phyloP scores from a whole-genome alignment of 2,329 filamentous ascomycete species.

The Chaetomium olivaceum region DNA sequence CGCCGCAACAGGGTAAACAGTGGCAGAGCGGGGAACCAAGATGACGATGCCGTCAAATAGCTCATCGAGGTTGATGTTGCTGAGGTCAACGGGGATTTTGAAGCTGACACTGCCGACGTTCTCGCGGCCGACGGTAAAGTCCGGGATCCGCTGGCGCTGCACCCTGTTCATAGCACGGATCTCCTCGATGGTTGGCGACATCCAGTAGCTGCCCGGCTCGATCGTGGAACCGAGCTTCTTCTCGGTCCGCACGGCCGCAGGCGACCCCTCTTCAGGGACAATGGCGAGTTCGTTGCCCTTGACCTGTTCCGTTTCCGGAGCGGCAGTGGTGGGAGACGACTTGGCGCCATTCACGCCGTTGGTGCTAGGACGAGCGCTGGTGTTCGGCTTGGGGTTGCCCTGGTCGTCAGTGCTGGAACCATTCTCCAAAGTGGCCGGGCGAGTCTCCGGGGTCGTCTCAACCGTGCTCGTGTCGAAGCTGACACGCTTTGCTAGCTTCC shows the following conservation, averaged over 20 bases:
- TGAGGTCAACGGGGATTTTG: slow-evolving; percentile 79
- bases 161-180: slow-evolving; percentile 77
- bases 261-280: slow-evolving; percentile 69
- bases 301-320: slow-evolving; percentile 66
- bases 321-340: slow-evolving; percentile 25
- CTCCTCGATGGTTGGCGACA: slow-evolving; percentile 72
- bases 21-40: slow-evolving; percentile 75
- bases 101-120: slow-evolving; percentile 83
- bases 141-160: slow-evolving; percentile 70
- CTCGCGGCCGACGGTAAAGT: slow-evolving; percentile 80
- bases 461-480: slow-evolving; percentile 77
- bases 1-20: slow-evolving; percentile 76
- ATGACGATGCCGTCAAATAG: slow-evolving; percentile 75
- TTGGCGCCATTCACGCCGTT: slow-evolving; percentile 46
- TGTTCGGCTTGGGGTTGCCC: slow-evolving; percentile 58
- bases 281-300: slow-evolving; percentile 75
- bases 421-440: slow-evolving; percentile 44
- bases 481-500: slow-evolving; percentile 77
- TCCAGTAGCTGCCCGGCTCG: slow-evolving; percentile 80
- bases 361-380: slow-evolving; percentile 40
- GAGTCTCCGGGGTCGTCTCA: slow-evolving; percentile 46
- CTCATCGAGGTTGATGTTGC: slow-evolving; percentile 74
- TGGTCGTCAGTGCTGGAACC: slow-evolving; percentile 58
- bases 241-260: slow-evolving; percentile 41
- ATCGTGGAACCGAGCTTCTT: slow-evolving; percentile 38